Base-by-base conservation (phyloP, 441 rosid species). In the Brassica hybrid region DNA sequence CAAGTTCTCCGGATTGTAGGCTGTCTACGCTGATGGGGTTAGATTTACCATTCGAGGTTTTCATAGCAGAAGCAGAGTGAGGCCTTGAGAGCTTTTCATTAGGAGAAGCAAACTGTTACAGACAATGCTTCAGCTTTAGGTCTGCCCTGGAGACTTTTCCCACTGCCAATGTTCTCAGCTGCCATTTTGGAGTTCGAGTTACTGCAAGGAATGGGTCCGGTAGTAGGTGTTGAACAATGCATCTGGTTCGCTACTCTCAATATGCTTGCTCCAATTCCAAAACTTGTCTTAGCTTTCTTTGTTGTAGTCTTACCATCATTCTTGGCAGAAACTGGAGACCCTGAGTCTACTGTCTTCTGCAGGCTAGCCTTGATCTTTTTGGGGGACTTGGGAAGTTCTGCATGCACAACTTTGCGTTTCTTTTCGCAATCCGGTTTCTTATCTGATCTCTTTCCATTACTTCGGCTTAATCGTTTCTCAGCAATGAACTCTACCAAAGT, bases 201-300 rank as follows among this genome's bases (percentile, higher is more conserved):
- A 71, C 71, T 80, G 27, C 77, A 67, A 78, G 65, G 74, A 72
- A 76, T 77, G 16, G 80, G 82, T 48, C 83, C 60, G 21, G 83
- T 70, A 7, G 89, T 21, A 21, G 23, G 76, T 25, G 64, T 72
- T 38, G 86, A 80, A 45, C 79, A 84, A 80, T 83, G 87, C 77
- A 89, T 76, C 68, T 88, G 88, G 78, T 83, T 86, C 32, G 91
- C 90, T 30, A 82, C 94, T 87, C 84, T 83, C 64, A 81, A 81
- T 63, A 88, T 87, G 83, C 90, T 86, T 71, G 84, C 88, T 73
- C 92, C 93, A 70, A 89, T 85, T 30, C 88, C 86, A 1, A 81
- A 87, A 73, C 79, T 78, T 78, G 74, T 81, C 79, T 84, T 81
- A 38, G 65, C 32, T 73, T 80, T 83, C 38, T 61, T 65, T 75